Percentiles rank a stretch among this genome's conserved stretches.
Conservation (phyloP, 495 filamentous ascomycete genomes). For the Tuber indicum region DNA sequence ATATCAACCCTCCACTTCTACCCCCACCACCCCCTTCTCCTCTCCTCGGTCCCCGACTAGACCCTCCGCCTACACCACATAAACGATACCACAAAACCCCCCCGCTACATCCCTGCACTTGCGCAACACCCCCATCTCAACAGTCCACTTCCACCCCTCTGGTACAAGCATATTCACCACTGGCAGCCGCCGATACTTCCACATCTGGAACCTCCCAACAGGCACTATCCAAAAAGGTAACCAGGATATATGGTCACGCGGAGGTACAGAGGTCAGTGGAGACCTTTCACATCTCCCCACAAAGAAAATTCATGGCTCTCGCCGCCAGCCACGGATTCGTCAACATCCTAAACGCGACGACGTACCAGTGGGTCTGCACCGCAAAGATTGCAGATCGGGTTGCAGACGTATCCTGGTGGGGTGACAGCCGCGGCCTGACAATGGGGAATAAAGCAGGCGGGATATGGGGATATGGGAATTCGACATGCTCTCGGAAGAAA, state of each 20-base stretch:
- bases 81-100: too few species aligned
- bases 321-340: conserved; percentile 74
- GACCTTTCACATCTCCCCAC: conserved; percentile 73
- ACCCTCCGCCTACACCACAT: too few species aligned
- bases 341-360: conserved; percentile 74
- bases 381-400: conserved; percentile 76
- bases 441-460: conserved; percentile 80
- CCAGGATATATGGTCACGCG: conserved; percentile 70
- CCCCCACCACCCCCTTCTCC: too few species aligned
- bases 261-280: conserved; percentile 79
- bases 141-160: too few species aligned
- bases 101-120: too few species aligned
- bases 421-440: conserved; percentile 59
- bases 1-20: too few species aligned
- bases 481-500: conserved; percentile 56
- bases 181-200: conserved; percentile 82
- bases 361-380: conserved; percentile 79
- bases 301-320: conserved; percentile 75
- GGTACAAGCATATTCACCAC: conserved; percentile 65
- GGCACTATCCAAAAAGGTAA: conserved; percentile 73
- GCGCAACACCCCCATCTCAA: too few species aligned
- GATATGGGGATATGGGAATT: conserved; percentile 95
- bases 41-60: too few species aligned
- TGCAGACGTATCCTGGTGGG: conserved; percentile 87
- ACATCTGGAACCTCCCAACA: conserved; percentile 79